phyloP scores from a whole-genome alignment of 2,329 filamentous ascomycete genomes.

The Trichoderma sp. region DNA sequence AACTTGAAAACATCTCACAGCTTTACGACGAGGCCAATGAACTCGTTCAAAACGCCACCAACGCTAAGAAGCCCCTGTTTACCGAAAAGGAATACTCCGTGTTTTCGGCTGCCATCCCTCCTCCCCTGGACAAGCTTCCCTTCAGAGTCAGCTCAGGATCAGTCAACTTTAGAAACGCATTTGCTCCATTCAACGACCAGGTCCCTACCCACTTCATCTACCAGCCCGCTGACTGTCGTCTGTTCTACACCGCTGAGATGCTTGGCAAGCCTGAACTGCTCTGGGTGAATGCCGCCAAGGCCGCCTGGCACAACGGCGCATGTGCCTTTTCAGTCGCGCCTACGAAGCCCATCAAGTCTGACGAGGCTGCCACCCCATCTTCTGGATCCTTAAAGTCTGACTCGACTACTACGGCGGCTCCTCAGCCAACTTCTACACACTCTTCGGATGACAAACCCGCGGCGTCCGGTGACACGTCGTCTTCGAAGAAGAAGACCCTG shows the following conservation, averaged over 20 bases:
- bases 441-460: neutral
- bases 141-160: neutral
- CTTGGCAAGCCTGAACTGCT: constrained; percentile 36
- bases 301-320: constrained; percentile 8
- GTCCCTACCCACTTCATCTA: constrained; percentile 57
- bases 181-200: constrained; percentile 31
- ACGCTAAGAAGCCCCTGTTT: neutral
- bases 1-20: constrained; percentile 27
- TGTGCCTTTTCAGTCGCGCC: neutral
- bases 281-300: constrained; percentile 40
- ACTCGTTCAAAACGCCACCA: neutral
- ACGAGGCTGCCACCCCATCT: neutral
- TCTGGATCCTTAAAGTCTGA: neutral
- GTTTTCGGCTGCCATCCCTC: neutral
- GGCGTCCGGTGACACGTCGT: neutral
- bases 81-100: neutral
- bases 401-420: neutral
- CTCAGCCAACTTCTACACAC: neutral
- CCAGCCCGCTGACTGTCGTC: constrained; percentile 55
- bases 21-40: neutral
- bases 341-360: neutral
- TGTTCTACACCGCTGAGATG: constrained; percentile 55
- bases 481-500: neutral
- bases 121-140: neutral
- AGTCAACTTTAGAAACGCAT: constrained; percentile 24